Conservation (phyloP, 164 flowering plant species). For the Kalanchoe fedtschenkoi region DNA sequence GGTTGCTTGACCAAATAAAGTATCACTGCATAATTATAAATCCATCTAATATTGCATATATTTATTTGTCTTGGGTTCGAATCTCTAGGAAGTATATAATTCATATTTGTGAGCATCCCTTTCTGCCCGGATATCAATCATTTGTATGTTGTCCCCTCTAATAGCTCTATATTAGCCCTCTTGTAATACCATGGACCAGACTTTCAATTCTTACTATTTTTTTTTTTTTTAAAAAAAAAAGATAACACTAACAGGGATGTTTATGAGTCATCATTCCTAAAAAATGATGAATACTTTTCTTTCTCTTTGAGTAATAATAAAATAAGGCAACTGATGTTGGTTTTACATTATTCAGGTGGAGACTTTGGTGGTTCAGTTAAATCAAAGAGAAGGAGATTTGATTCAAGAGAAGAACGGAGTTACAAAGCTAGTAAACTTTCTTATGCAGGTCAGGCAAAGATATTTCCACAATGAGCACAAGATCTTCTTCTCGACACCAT, state of each 20-base stretch:
- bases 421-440: constrained; percentile 80
- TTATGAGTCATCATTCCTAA: background rate
- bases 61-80: background rate
- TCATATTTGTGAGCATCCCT: no score
- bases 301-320: no score
- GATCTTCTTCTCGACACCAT: no score
- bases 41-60: background rate
- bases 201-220: no score
- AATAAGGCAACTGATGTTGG: background rate
- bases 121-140: no score
- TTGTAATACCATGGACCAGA: no score
- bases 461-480: no score
- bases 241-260: background rate
- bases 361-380: constrained; percentile 88
- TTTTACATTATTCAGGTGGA: constrained; percentile 51
- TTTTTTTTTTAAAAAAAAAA: background rate
- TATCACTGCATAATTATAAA: background rate
- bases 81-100: no score
- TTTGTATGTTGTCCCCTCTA: no score
- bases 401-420: constrained; percentile 89
- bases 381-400: constrained; percentile 92
- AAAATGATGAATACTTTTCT: background rate
- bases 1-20: background rate
- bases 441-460: constrained; percentile 50
- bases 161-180: no score